A percentile compares a stretch with the other conserved stretches of the same genome.
phyloP scores from a whole-genome alignment of 441 rosid genomes.

The Manihot esculenta region DNA sequence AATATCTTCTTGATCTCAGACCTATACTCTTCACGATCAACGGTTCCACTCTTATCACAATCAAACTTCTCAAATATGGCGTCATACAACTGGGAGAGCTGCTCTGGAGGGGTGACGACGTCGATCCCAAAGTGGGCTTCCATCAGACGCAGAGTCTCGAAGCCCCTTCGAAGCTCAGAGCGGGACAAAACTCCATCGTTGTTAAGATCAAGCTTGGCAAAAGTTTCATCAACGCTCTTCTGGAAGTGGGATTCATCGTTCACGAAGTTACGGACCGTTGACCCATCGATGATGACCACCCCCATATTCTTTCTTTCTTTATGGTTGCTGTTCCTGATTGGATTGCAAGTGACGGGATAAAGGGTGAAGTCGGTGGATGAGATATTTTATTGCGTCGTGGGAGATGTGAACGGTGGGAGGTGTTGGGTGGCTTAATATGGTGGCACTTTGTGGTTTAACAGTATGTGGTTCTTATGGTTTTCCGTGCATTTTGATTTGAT shows the following conservation, averaged over 20 bases:
- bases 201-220: slow-evolving; percentile 60
- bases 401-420: no score
- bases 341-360: neutral
- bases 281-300: slow-evolving; percentile 75
- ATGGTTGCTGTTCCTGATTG: neutral
- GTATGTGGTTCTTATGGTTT: no score
- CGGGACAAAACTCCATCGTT: slow-evolving; percentile 74
- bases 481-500: no score
- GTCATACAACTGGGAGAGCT: slow-evolving; percentile 64
- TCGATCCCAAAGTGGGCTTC: slow-evolving; percentile 79
- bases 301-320: slow-evolving; percentile 54
- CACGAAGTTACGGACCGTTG: slow-evolving; percentile 71
- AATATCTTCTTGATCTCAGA: slow-evolving; percentile 72
- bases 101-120: slow-evolving; percentile 54
- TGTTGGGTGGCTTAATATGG: no score
- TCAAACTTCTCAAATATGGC: slow-evolving; percentile 80
- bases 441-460: no score
- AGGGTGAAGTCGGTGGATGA: neutral
- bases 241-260: slow-evolving; percentile 58
- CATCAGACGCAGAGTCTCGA: slow-evolving; percentile 69
- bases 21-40: slow-evolving; percentile 70
- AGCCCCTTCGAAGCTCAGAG: slow-evolving; percentile 67
- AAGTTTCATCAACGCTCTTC: slow-evolving; percentile 53
- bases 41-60: slow-evolving; percentile 53
- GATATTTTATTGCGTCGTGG: neutral